Evolutionary conservation across 768 basidiomycete species (phyloP).

Genomic region (Holtermannia corniformis): DNA sequence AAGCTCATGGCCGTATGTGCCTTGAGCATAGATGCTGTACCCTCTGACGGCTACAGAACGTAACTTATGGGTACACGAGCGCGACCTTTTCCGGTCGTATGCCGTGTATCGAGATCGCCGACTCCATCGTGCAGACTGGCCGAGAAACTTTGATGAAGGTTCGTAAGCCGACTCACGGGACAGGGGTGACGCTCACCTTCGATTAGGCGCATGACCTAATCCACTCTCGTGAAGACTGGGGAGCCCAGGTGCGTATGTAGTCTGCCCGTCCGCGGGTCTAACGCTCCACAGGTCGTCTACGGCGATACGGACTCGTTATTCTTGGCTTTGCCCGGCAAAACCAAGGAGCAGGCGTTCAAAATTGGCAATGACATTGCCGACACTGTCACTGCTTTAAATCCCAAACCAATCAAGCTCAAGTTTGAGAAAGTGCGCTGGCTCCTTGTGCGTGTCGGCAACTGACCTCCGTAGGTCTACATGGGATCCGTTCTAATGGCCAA

Average conservation of each 20-base stretch:
- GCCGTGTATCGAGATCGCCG: constrained; percentile 97
- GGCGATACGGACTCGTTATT: constrained; percentile 97
- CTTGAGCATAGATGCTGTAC: neutral
- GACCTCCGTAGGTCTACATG: constrained; percentile 63
- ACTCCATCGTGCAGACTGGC: constrained; percentile 94
- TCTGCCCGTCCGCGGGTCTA: neutral
- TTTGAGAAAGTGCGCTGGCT: constrained; percentile 75
- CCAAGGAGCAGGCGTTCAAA: constrained; percentile 84
- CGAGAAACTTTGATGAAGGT: constrained; percentile 93
- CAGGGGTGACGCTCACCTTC: neutral
- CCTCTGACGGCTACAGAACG: constrained; percentile 32
- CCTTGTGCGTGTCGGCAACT: neutral
- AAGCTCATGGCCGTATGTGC: constrained; percentile 84
- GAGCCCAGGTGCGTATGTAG: constrained; percentile 48
- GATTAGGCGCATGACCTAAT: constrained; percentile 77
- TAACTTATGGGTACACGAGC: constrained; percentile 88
- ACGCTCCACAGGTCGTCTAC: constrained; percentile 81
- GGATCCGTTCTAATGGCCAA: constrained; percentile 94
- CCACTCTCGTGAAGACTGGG: constrained; percentile 70
- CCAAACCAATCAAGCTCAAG: constrained; percentile 85
- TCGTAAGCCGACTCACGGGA: constrained; percentile 8
- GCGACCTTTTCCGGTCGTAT: constrained; percentile 93
- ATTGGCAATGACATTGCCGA: constrained; percentile 91
- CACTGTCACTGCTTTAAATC: constrained; percentile 73
- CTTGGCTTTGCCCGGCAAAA: constrained; percentile 77